A percentile compares a stretch with the other conserved stretches of the same genome.
Conservation (phyloP, 2,329 filamentous ascomycete species). For the Fusarium euwallaceae region DNA sequence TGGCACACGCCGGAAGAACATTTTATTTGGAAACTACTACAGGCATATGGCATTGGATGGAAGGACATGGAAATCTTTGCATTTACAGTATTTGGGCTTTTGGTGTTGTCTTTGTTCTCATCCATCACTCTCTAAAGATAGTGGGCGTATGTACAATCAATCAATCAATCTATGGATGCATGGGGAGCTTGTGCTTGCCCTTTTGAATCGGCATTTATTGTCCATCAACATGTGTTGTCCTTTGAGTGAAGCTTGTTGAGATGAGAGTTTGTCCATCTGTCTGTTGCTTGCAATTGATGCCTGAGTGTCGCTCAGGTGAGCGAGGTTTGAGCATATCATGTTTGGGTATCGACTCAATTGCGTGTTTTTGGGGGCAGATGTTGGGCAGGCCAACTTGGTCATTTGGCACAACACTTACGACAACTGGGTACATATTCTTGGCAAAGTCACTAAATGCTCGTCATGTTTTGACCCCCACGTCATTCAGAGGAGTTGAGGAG, state of each 20-base stretch:
- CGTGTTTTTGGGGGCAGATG: not conserved
- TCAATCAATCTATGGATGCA: slow-evolving; percentile 15
- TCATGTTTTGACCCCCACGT: not conserved
- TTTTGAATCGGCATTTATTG: not conserved
- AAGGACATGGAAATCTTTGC: slow-evolving; percentile 39
- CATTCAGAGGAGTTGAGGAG: not conserved
- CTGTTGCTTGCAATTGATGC: not conserved
- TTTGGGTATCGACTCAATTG: not conserved
- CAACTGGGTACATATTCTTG: not conserved
- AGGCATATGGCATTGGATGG: slow-evolving; percentile 38
- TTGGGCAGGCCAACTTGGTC: not conserved
- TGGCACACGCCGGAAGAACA: slow-evolving; percentile 6
- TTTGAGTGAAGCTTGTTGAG: not conserved
- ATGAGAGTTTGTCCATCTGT: not conserved
- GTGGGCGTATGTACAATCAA: slow-evolving; percentile 16
- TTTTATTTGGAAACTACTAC: slow-evolving; percentile 9
- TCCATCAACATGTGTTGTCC: not conserved
- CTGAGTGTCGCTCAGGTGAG: not conserved
- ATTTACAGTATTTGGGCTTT: slow-evolving; percentile 9
- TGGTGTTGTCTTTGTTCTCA: slow-evolving; percentile 2
- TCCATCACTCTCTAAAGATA: slow-evolving; percentile 1
- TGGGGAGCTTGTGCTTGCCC: slow-evolving; percentile 12
- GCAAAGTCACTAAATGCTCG: not conserved
- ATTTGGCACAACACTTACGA: too few relatives aligned
- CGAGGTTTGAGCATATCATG: not conserved